These are phyloP conservation scores for Rhizoclosmatium globosum DNA, from an alignment of 192 early-diverging fungal genomes.

Conservation along the genomic window DNA sequence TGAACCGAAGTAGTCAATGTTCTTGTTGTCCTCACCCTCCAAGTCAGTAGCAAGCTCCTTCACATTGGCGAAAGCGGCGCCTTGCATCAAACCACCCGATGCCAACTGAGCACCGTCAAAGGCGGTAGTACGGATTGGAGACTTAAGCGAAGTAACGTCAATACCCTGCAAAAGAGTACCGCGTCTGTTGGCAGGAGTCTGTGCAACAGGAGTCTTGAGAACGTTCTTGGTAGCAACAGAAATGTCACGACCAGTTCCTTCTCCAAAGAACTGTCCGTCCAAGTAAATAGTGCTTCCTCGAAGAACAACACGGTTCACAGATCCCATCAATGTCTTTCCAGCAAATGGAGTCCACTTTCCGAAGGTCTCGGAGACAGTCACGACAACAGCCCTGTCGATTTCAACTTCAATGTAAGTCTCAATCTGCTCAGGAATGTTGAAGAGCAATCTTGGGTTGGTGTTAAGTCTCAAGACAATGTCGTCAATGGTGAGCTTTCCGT, in stretches of 20 bases:
- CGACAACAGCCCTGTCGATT: conserved; percentile 71
- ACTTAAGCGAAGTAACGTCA: background rate
- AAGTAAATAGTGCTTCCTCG: conserved; percentile 85
- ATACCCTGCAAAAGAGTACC: background rate
- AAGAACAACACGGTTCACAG: conserved; percentile 90
- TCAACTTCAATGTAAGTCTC: conserved; percentile 97
- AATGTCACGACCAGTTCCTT: conserved; percentile 58
- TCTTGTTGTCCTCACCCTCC: conserved; percentile 44
- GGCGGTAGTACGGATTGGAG: conserved; percentile 13
- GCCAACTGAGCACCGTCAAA: background rate
- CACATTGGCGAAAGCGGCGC: conserved; percentile 46
- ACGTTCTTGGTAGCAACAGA: conserved; percentile 58
- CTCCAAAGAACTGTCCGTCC: conserved; percentile 76
- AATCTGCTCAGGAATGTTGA: conserved; percentile 89
- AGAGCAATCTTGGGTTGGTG: conserved; percentile 89
- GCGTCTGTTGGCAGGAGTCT: conserved; percentile 12
- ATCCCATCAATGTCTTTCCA: conserved; percentile 68
- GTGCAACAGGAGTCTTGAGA: conserved; percentile 23
- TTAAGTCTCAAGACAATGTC: conserved; percentile 81
- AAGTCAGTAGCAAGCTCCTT: conserved; percentile 42
- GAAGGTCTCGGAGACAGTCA: conserved; percentile 38
- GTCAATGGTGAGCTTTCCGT: conserved; percentile 77
- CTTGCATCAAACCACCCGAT: conserved; percentile 29
- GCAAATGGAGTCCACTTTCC: conserved; percentile 71
- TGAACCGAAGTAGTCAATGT: conserved; percentile 39